These are phyloP conservation scores for Wickerhamomyces kurtzmanii DNA, from an alignment of 805 yeast species.

Conservation along the genomic window DNA sequence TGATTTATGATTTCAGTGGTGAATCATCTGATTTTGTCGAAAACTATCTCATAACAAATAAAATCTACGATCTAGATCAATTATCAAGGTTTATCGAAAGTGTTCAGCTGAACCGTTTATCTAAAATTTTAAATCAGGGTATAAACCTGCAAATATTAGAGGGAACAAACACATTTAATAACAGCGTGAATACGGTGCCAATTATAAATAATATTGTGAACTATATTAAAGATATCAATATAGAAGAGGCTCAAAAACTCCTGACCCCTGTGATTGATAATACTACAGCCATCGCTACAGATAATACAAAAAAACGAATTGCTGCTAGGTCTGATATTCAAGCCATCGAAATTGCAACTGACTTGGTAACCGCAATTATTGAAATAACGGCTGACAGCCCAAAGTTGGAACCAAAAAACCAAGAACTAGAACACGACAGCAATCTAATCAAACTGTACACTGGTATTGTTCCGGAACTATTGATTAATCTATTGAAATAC, in stretches of 20 bases:
- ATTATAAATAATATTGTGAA: constrained; percentile 15
- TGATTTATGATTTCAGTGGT: constrained; percentile 49
- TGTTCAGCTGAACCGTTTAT: constrained; percentile 16
- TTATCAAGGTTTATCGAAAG: neutral
- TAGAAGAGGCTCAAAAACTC: constrained; percentile 19
- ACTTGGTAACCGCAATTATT: constrained; percentile 64
- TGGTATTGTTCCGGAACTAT: constrained; percentile 20
- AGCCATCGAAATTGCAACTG: constrained; percentile 62
- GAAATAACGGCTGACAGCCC: constrained; percentile 37
- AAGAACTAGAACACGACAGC: too few relatives aligned
- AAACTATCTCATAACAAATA: constrained; percentile 1
- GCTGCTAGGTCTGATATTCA: constrained; percentile 44
- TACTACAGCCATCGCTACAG: constrained; percentile 18
- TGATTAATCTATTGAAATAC: constrained; percentile 29
- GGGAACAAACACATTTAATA: constrained; percentile 9
- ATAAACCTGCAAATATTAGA: constrained; percentile 26
- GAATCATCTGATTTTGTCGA: constrained; percentile 46
- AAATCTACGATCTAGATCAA: neutral
- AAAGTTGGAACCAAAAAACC: constrained; percentile 9
- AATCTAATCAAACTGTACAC: constrained; percentile 10
- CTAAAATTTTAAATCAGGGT: constrained; percentile 25
- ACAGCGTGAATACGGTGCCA: constrained; percentile 11
- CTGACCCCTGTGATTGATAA: constrained; percentile 22
- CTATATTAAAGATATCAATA: constrained; percentile 20
- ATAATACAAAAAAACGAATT: constrained; percentile 28